Base-by-base conservation (phyloP, 306 rosid species). In the Dalbergia oliveri region DNA sequence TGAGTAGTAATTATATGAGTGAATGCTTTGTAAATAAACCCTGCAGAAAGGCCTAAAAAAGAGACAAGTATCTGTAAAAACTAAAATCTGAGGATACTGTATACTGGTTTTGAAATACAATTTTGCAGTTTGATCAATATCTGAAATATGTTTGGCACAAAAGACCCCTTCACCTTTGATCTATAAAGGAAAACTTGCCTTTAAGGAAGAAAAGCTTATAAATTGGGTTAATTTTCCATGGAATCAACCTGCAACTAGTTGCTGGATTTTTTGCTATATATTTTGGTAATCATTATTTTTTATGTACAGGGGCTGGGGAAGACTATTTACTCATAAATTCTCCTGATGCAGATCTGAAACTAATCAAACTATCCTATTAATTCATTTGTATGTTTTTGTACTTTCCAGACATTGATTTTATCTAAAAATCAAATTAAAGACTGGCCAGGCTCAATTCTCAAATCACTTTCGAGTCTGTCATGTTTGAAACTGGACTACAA, bases 401-500 rank as follows among this genome's bases (percentile, higher is more conserved):
- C 73, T 80, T 83, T 88, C 81, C 97, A 94, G 99, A 84, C 89
- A 11, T 72, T 94, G 82, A 77, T 91, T 82, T 86, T 92, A 72
- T 93, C 99, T 44, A 88, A 90, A 88, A 94, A 94, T 89, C 91
- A 85, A 88, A 84, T 94, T 77, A 81, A 84, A 81, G 97, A 93
- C 56, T 94, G 99, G 97, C 97, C 97, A 43, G 85, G 91, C 79
- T 86, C 91, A 85, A 78, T 94, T 79, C 86, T 94, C 63, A 88
- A 77, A 83, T 79, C 91, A 15, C 91, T 94, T 78, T 75, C 88
- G 18, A 88, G 86, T 78, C 91, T 94, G 50, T 35, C 79, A 72
- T 88, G 97, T 84, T 90, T 94, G 88, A 94, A 94, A 90, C 88
- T 94, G 84, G 99, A 91, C 77, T 79, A 86, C 84, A 94, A 94